A percentile compares a stretch with the other conserved stretches of the same genome.
phyloP scores from a whole-genome alignment of 306 rosid species.

The Chamaecrista fasciculata region DNA sequence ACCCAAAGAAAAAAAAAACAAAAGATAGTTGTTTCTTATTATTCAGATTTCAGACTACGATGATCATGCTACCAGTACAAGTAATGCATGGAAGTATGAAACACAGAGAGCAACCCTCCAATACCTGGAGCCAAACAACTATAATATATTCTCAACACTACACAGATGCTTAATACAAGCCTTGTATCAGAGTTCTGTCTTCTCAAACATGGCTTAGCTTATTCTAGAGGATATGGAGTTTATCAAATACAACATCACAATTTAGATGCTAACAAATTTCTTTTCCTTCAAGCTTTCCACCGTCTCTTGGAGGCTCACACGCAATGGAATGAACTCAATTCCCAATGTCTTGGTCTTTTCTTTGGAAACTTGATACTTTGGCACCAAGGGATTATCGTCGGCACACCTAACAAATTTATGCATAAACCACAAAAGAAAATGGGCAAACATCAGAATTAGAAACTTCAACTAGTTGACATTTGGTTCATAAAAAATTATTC shows the following conservation, averaged over 20 bases:
- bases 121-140: too few species aligned
- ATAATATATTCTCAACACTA: too few species aligned
- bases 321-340: not conserved
- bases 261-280: not conserved
- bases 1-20: too few species aligned
- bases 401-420: not conserved
- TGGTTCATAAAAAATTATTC: not conserved
- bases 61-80: too few species aligned
- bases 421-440: not conserved
- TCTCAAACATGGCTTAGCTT: not conserved
- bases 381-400: not conserved
- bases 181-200: not conserved
- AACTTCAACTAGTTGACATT: not conserved
- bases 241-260: too few species aligned
- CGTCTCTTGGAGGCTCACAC: not conserved
- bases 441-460: not conserved
- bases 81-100: too few species aligned
- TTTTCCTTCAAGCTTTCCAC: not conserved
- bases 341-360: not conserved
- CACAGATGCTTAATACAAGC: not conserved
- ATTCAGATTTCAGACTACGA: too few species aligned
- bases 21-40: too few species aligned
- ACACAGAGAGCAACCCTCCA: too few species aligned
- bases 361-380: not conserved
- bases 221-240: too few species aligned